A percentile compares a stretch with the other conserved stretches of the same genome.
These are phyloP conservation scores for Aphanomyces stellatus DNA, from an alignment of 352 stramenopile species.

Conservation along the genomic window DNA sequence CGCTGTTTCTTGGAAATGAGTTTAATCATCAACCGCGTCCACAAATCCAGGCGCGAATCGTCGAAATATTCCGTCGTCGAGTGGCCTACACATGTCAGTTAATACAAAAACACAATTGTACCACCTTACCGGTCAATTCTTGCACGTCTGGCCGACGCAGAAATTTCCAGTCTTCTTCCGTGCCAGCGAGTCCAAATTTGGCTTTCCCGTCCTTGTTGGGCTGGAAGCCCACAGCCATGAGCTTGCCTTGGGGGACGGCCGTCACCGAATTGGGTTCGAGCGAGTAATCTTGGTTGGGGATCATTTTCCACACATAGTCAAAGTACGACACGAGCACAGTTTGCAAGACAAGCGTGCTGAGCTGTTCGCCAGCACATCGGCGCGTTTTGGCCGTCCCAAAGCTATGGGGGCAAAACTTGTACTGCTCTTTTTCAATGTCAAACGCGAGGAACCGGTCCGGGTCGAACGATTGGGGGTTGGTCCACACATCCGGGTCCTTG, in stretches of 20 bases:
- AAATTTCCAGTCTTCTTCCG: background rate
- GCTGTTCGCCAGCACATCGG: background rate
- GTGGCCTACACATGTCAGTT: background rate
- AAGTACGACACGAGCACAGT: background rate
- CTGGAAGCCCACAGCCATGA: conserved; percentile 8
- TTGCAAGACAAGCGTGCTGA: background rate
- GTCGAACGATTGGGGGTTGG: background rate
- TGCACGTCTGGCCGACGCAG: background rate
- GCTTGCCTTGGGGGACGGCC: background rate
- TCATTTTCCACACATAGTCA: conserved; percentile 17
- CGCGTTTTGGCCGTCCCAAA: background rate
- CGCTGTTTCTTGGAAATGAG: conserved; percentile 14
- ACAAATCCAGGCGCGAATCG: conserved; percentile 13
- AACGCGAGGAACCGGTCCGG: background rate
- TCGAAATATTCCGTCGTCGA: background rate
- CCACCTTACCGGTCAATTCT: background rate
- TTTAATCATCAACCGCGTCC: conserved; percentile 18
- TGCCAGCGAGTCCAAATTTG: background rate
- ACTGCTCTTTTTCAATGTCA: background rate
- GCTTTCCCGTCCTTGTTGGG: background rate
- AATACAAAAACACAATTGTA: background rate
- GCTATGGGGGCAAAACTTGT: background rate
- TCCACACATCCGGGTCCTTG: background rate
- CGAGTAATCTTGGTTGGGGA: conserved; percentile 4
- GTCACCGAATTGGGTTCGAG: background rate